Evolutionary conservation across 257 asterid species (phyloP).

Genomic region (Solanum ahanhuiri): DNA sequence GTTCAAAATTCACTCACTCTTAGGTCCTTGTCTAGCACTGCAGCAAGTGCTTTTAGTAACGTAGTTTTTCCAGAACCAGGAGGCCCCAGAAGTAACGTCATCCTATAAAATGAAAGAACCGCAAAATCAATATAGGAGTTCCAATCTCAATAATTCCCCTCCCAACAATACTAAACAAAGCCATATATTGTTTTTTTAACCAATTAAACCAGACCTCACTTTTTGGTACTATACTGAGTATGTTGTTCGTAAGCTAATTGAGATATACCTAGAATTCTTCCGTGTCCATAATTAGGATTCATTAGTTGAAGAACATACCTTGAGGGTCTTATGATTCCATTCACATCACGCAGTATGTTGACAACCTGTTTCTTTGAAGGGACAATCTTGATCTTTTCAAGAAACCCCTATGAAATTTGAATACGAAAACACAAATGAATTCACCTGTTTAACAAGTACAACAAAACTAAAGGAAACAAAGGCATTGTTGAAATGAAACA

Average conservation of each 20-base stretch:
- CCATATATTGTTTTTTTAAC: neutral
- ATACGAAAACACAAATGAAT: neutral
- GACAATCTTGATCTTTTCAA: conserved; percentile 54
- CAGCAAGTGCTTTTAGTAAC: conserved; percentile 76
- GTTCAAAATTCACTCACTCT: conserved; percentile 14
- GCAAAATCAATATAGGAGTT: neutral
- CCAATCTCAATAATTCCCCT: neutral
- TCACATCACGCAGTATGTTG: conserved; percentile 64
- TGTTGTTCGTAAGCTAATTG: neutral
- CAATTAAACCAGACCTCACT: neutral
- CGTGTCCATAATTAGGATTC: neutral
- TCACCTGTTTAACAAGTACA: neutral
- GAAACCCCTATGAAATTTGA: conserved; percentile 35
- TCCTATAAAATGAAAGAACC: conserved; percentile 31
- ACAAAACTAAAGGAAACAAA: neutral
- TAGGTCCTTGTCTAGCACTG: conserved; percentile 52
- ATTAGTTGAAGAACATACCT: conserved; percentile 36
- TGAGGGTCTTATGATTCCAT: conserved; percentile 73
- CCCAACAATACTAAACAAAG: neutral
- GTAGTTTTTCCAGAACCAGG: conserved; percentile 90
- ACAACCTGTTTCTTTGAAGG: conserved; percentile 69
- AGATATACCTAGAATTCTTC: neutral
- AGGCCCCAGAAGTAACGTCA: conserved; percentile 97
- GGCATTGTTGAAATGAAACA: neutral
- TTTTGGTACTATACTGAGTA: neutral